phyloP scores from a whole-genome alignment of 2,329 filamentous ascomycete genomes.

The Fulvia fulva region DNA sequence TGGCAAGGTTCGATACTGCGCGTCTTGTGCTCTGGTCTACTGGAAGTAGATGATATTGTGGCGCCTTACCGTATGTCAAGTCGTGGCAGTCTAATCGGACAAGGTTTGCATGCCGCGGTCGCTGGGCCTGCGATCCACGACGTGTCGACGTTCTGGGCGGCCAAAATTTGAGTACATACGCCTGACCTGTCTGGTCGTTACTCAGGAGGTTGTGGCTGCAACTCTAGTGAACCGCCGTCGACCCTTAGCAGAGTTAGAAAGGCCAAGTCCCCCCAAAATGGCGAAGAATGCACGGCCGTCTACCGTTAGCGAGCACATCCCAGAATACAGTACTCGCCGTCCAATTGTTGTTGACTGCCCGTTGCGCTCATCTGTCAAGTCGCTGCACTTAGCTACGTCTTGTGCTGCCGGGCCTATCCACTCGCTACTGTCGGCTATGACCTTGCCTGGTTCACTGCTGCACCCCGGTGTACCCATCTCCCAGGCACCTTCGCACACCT shows the following conservation, averaged over 20 bases:
- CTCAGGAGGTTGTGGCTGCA: constrained; percentile 7
- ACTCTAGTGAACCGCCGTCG: constrained; percentile 7
- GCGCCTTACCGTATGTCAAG: constrained; percentile 10
- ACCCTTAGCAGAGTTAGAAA: constrained; percentile 1
- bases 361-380: constrained; percentile 14
- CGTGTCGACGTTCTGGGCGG: constrained; percentile 6
- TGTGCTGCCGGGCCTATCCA: constrained; percentile 4
- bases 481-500: constrained; percentile 3
- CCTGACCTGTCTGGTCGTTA: neutral
- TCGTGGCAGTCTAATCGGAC: constrained; percentile 6
- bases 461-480: constrained; percentile 9
- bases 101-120: constrained; percentile 8
- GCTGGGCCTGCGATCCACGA: neutral
- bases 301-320: constrained; percentile 15
- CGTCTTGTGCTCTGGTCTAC: neutral
- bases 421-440: constrained; percentile 9
- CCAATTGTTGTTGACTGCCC: constrained; percentile 11
- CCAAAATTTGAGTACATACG: constrained; percentile 1
- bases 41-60: constrained; percentile 6
- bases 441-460: constrained; percentile 9
- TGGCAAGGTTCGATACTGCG: neutral
- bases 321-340: constrained; percentile 9
- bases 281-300: constrained; percentile 11
- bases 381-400: constrained; percentile 9
- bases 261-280: constrained; percentile 7